Conservation (phyloP, 805 yeast genomes). For the Barnettozyma vustinii region DNA sequence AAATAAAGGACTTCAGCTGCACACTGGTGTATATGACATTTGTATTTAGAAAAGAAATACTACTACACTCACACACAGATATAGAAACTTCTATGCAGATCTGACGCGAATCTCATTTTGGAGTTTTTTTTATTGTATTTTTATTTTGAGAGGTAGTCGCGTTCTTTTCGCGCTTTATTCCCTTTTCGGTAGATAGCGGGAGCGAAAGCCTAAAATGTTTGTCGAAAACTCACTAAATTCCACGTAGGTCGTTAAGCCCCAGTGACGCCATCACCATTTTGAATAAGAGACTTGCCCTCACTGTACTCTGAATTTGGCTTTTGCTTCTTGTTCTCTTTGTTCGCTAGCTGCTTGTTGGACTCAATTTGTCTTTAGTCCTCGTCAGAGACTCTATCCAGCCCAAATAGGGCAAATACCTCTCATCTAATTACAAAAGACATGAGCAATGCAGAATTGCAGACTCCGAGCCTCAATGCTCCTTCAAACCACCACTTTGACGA, state of each 20-base stretch:
- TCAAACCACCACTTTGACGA: conserved; percentile 8
- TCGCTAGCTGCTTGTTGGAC: not conserved
- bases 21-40: not conserved
- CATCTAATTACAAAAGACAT: not conserved
- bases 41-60: too few species aligned
- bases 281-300: not conserved
- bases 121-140: too few species aligned
- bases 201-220: not conserved
- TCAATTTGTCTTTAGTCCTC: too few species aligned
- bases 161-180: not conserved
- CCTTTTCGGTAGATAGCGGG: not conserved
- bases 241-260: not conserved
- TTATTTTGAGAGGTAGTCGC: not conserved
- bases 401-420: not conserved
- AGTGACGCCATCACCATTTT: not conserved
- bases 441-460: conserved; percentile 4
- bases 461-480: conserved; percentile 6
- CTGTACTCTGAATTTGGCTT: not conserved
- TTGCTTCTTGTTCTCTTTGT: not conserved
- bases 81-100: too few species aligned
- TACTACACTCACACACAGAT: too few species aligned
- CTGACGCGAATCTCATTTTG: not conserved
- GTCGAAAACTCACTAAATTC: not conserved
- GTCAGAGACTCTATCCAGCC: not conserved
- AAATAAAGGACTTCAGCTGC: not conserved